Evolutionary conservation across 1,139 yeast species (phyloP).

Genomic region (Sugiyamaella sp.): DNA sequence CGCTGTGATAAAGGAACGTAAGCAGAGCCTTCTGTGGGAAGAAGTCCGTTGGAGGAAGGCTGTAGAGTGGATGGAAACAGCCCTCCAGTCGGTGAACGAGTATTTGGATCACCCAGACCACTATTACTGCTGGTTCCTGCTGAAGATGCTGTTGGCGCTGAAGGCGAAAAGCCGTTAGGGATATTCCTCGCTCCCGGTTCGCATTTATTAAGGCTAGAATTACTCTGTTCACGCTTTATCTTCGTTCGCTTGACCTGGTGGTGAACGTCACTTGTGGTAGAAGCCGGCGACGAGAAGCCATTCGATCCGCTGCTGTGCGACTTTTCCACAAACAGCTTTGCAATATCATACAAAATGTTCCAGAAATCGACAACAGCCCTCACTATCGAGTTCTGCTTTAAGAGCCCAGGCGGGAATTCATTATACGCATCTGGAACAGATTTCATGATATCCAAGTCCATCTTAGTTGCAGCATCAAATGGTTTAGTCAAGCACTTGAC

Average conservation of each 20-base stretch:
- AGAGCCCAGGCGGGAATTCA: neutral
- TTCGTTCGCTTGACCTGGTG: slow-evolving; percentile 3
- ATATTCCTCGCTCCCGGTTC: neutral
- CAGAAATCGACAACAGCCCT: slow-evolving; percentile 25
- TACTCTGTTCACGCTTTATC: slow-evolving; percentile 7
- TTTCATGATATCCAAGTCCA: slow-evolving; percentile 33
- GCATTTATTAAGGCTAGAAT: neutral
- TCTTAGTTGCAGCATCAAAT: slow-evolving; percentile 29
- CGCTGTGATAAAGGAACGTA: slow-evolving; percentile 10
- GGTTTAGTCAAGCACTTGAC: slow-evolving; percentile 36
- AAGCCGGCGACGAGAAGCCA: slow-evolving; percentile 9
- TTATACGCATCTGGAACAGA: slow-evolving; percentile 21
- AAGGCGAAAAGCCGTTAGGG: neutral
- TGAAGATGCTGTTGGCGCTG: neutral
- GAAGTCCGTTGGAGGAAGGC: slow-evolving; percentile 16
- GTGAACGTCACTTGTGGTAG: slow-evolving; percentile 10
- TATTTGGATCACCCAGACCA: neutral
- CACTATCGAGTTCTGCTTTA: slow-evolving; percentile 7
- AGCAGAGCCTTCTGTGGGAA: slow-evolving; percentile 12
- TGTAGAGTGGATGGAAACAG: slow-evolving; percentile 5
- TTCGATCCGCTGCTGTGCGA: slow-evolving; percentile 6
- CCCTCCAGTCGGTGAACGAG: neutral
- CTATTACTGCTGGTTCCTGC: neutral
- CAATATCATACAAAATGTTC: slow-evolving; percentile 25
- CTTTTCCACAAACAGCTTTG: slow-evolving; percentile 25